phyloP scores from a whole-genome alignment of 495 filamentous ascomycete species.

The Elaphomyces granulatus region DNA sequence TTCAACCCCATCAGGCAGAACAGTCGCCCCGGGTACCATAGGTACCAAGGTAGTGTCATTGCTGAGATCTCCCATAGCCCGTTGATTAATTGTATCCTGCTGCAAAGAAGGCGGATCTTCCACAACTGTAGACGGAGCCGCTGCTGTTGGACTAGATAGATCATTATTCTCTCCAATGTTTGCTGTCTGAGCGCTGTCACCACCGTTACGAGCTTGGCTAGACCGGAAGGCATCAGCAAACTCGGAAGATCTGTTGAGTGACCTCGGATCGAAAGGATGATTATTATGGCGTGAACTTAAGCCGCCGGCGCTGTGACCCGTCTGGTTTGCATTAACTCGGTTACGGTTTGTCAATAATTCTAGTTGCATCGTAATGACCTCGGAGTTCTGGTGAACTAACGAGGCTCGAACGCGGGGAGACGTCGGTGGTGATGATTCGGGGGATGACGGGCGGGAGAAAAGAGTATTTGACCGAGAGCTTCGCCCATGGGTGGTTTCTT shows the following conservation, averaged over 20 bases:
- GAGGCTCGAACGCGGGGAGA: constrained; percentile 34
- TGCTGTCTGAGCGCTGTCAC: constrained; percentile 7
- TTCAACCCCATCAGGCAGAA: constrained; percentile 25
- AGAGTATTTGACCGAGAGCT: constrained; percentile 30
- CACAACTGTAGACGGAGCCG: constrained; percentile 8
- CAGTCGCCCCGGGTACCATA: background rate
- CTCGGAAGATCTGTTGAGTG: constrained; percentile 17
- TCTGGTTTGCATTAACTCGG: background rate
- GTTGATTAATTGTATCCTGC: background rate
- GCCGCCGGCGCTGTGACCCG: too few relatives aligned
- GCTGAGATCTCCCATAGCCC: background rate
- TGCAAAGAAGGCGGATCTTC: constrained; percentile 4
- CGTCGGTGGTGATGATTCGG: constrained; percentile 29
- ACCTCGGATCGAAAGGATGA: constrained; percentile 13
- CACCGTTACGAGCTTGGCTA: constrained; percentile 15
- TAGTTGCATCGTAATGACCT: constrained; percentile 37
- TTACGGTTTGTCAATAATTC: constrained; percentile 24
- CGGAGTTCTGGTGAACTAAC: constrained; percentile 31
- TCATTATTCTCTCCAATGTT: constrained; percentile 13
- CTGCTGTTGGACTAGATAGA: constrained; percentile 13
- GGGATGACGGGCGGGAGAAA: constrained; percentile 28
- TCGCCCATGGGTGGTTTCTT: constrained; percentile 8
- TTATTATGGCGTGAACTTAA: constrained; percentile 7
- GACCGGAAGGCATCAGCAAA: constrained; percentile 25
- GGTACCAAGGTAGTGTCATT: background rate